These are phyloP conservation scores for Kokia cookei DNA, from an alignment of 441 rosid species.

Conservation along the genomic window DNA sequence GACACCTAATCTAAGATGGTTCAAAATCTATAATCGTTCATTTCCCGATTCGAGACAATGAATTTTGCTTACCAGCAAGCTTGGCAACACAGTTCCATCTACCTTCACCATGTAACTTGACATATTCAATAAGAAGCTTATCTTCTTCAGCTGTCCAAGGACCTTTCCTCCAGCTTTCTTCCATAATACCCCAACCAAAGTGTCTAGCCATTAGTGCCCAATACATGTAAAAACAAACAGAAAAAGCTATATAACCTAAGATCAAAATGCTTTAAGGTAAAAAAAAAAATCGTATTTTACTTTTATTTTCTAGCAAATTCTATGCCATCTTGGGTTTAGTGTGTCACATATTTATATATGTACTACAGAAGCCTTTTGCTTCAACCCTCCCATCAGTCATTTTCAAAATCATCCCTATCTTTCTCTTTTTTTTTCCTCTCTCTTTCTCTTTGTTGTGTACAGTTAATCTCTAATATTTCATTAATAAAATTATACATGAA, in stretches of 20 bases:
- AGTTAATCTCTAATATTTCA: slow-evolving; percentile 11
- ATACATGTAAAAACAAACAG: slow-evolving; percentile 19
- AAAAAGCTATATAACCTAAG: not conserved
- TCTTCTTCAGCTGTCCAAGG: slow-evolving; percentile 98
- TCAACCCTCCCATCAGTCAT: slow-evolving; percentile 18
- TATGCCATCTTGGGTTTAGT: slow-evolving; percentile 23
- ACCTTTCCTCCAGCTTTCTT: slow-evolving; percentile 89
- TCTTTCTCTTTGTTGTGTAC: not conserved
- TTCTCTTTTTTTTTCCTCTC: not conserved
- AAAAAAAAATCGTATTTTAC: not conserved
- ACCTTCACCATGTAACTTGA: slow-evolving; percentile 79
- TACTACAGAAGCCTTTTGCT: not conserved
- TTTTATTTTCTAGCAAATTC: slow-evolving; percentile 20
- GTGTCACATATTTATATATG: slow-evolving; percentile 42
- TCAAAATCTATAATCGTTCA: not conserved
- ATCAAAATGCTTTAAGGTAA: not conserved
- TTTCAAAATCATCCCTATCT: slow-evolving; percentile 31
- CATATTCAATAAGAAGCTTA: slow-evolving; percentile 65
- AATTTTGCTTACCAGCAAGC: slow-evolving; percentile 49
- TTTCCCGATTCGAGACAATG: too few relatives aligned
- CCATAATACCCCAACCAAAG: slow-evolving; percentile 52
- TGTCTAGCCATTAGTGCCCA: slow-evolving; percentile 65
- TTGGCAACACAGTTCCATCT: slow-evolving; percentile 93
- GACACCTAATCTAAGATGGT: not conserved
- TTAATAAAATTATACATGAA: not conserved